Conservation (phyloP, 2,329 filamentous ascomycete species). For the Pseudogymnoascus verrucosus region DNA sequence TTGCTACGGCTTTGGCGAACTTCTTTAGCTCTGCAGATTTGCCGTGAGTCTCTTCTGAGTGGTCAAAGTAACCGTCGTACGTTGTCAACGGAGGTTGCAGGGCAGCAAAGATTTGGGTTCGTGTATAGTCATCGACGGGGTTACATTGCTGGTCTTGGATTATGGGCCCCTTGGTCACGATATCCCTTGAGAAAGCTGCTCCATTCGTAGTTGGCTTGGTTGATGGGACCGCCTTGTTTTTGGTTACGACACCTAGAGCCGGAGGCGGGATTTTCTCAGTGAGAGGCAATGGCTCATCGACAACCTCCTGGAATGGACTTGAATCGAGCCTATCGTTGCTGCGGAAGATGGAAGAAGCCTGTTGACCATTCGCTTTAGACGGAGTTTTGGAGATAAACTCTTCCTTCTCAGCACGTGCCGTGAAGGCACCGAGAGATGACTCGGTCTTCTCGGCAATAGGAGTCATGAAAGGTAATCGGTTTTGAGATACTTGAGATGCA, state of each 20-base stretch:
- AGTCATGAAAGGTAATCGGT: conserved; percentile 94
- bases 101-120: conserved; percentile 65
- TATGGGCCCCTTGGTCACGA: conserved; percentile 57
- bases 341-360: conserved; percentile 2
- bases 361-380: conserved; percentile 41
- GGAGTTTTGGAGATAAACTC: conserved; percentile 68
- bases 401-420: conserved; percentile 47
- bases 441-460: conserved; percentile 96
- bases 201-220: conserved; percentile 26
- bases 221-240: conserved; percentile 26
- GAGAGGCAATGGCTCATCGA: conserved; percentile 40
- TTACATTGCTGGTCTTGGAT: conserved; percentile 82
- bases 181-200: conserved; percentile 30
- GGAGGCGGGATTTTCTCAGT: conserved; percentile 45
- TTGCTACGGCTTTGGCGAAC: conserved; percentile 56
- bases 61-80: conserved; percentile 74
- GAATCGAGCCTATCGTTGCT: neutral
- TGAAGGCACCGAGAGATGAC: conserved; percentile 65
- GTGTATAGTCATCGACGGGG: conserved; percentile 70
- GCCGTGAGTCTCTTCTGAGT: conserved; percentile 54
- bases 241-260: conserved; percentile 39
- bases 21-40: conserved; percentile 71
- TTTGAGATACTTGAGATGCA: conserved; percentile 72
- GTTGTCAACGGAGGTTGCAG: conserved; percentile 64
- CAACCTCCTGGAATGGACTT: conserved; percentile 65